phyloP scores from a whole-genome alignment of 441 rosid species.

The Croton setiger region DNA sequence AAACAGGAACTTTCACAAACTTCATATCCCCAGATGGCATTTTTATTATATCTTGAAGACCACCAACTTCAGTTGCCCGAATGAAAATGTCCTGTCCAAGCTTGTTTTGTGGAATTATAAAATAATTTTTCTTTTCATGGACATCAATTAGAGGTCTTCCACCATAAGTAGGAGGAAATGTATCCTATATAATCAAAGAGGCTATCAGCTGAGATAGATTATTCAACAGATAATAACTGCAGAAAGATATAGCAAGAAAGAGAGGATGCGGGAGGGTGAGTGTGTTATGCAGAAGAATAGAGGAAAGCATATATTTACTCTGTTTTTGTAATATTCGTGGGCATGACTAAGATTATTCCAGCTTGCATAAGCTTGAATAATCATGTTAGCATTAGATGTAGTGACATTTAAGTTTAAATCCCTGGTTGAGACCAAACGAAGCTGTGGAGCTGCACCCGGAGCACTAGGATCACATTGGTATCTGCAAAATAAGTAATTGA shows the following conservation, averaged over 20 bases:
- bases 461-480: constrained; percentile 77
- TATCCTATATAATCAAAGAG: constrained; percentile 47
- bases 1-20: constrained; percentile 85
- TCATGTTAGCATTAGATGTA: constrained; percentile 83
- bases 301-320: constrained; percentile 37
- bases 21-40: constrained; percentile 94
- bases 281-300: neutral
- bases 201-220: constrained; percentile 21
- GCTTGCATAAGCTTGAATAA: constrained; percentile 97
- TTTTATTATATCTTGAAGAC: constrained; percentile 51
- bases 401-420: constrained; percentile 88
- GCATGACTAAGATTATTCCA: constrained; percentile 78
- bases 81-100: constrained; percentile 94
- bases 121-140: constrained; percentile 76
- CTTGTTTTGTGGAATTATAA: constrained; percentile 85
- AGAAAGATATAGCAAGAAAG: constrained; percentile 6
- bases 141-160: constrained; percentile 60
- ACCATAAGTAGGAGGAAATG: constrained; percentile 43
- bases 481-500: constrained; percentile 42
- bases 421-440: constrained; percentile 71
- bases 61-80: constrained; percentile 64
- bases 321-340: constrained; percentile 46
- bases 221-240: constrained; percentile 8
- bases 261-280: constrained; percentile 1
- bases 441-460: constrained; percentile 77